A percentile compares a stretch with the other conserved stretches of the same genome.
Conservation (phyloP, 23 red algal species). For the Agarophyton chilense region DNA sequence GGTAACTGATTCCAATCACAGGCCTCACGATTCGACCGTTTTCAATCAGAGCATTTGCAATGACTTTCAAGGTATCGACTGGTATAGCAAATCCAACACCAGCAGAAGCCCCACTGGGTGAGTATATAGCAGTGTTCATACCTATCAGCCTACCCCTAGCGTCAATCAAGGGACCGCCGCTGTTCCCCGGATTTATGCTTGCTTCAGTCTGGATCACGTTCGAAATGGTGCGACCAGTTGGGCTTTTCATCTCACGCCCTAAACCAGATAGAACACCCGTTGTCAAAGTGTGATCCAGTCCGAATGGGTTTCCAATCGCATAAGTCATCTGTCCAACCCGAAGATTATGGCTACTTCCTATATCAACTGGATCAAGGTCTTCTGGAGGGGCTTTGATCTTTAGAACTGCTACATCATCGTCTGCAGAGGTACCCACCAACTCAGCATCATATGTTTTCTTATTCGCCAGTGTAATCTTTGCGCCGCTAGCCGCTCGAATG, state of each 20-base stretch:
- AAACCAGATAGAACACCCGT: slow-evolving; percentile 92
- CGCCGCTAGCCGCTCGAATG: slow-evolving; percentile 76
- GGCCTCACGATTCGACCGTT: slow-evolving; percentile 91
- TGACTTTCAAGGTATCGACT: slow-evolving; percentile 88
- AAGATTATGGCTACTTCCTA: slow-evolving; percentile 67
- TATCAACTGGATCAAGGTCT: slow-evolving; percentile 73
- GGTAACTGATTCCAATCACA: slow-evolving; percentile 97
- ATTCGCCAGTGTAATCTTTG: slow-evolving; percentile 86
- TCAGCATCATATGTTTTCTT: slow-evolving; percentile 82
- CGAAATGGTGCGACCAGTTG: slow-evolving; percentile 91
- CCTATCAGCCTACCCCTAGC: slow-evolving; percentile 88
- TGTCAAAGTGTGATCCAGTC: slow-evolving; percentile 95
- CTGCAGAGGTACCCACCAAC: slow-evolving; percentile 88
- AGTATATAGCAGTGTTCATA: slow-evolving; percentile 98
- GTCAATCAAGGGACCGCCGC: slow-evolving; percentile 92
- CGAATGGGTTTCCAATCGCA: slow-evolving; percentile 99
- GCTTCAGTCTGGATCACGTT: slow-evolving; percentile 99
- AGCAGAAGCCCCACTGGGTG: slow-evolving; percentile 80
- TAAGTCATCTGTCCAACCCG: slow-evolving; percentile 92
- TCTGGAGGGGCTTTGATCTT: slow-evolving; percentile 79
- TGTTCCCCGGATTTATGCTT: slow-evolving; percentile 97
- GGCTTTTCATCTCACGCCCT: slow-evolving; percentile 93
- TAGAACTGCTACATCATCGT: slow-evolving; percentile 97
- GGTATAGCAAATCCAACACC: slow-evolving; percentile 99
- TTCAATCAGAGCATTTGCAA: slow-evolving; percentile 90